Evolutionary conservation across 352 stramenopile species (phyloP).

Genomic region (Stramenopiles sp.): DNA sequence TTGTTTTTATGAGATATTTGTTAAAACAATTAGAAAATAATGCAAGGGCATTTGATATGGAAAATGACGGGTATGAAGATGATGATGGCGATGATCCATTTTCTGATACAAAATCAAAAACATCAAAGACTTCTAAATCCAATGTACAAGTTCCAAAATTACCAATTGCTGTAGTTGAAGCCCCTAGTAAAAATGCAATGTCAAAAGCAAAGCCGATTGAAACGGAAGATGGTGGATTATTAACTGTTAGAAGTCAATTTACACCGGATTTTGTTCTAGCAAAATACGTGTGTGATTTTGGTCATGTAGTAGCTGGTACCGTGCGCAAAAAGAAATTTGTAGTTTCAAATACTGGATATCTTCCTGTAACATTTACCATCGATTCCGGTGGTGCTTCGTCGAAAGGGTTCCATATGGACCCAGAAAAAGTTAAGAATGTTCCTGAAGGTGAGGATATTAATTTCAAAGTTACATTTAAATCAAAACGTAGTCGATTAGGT

Average conservation of each 20-base stretch:
- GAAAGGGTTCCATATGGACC: constrained; percentile 68
- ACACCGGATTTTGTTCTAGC: constrained; percentile 49
- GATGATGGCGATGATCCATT: not conserved
- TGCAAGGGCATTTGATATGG: not conserved
- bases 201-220: constrained; percentile 6
- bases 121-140: not conserved
- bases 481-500: constrained; percentile 52
- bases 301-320: constrained; percentile 67
- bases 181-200: constrained; percentile 6
- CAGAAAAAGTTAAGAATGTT: constrained; percentile 55
- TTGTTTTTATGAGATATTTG: not conserved
- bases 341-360: constrained; percentile 64
- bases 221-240: constrained; percentile 10
- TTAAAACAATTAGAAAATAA: constrained; percentile 4
- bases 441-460: constrained; percentile 59
- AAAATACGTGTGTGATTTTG: constrained; percentile 74
- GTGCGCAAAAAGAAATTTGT: constrained; percentile 72
- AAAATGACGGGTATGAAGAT: not conserved
- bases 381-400: constrained; percentile 67
- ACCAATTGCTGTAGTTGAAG: not conserved
- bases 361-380: constrained; percentile 54
- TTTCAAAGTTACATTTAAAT: constrained; percentile 67
- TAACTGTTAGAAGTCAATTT: not conserved
- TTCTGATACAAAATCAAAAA: not conserved
- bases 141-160: not conserved